Conservation (phyloP, 139 green algal species). For the Mesostigma viride region DNA sequence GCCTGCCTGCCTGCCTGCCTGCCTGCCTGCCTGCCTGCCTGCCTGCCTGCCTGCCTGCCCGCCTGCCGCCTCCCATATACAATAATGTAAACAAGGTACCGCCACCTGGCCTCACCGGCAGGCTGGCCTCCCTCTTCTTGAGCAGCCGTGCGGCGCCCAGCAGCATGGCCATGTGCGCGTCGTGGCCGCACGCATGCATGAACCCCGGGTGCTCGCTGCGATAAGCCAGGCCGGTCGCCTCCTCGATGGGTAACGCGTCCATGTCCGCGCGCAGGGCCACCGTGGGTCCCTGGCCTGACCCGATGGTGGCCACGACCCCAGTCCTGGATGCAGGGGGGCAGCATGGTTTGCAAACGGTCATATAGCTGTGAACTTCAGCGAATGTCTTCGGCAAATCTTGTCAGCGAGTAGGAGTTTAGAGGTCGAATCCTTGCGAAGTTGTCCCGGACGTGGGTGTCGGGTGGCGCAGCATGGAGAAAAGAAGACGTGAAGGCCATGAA, state of each 20-base stretch:
- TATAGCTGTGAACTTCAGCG: no score
- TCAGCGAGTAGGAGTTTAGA: no score
- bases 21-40: conserved; percentile 15
- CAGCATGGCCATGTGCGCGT: conserved; percentile 75
- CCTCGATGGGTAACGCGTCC: conserved; percentile 57
- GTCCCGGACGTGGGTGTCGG: no score
- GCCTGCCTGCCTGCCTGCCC: background rate
- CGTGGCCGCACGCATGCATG: conserved; percentile 88
- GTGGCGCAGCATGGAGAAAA: no score
- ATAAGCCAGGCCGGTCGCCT: conserved; percentile 25
- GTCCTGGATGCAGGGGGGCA: no score
- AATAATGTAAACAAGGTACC: no score
- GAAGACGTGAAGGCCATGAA: no score
- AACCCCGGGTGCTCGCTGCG: conserved; percentile 15
- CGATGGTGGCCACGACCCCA: conserved; percentile 64
- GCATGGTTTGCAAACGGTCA: no score
- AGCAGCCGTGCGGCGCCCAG: conserved; percentile 67
- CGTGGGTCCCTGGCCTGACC: conserved; percentile 36
- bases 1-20: conserved; percentile 15
- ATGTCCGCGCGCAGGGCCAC: conserved; percentile 78
- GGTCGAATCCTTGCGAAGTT: no score
- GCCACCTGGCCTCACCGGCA: background rate
- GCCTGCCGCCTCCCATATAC: background rate
- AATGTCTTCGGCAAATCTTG: no score
- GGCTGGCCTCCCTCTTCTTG: conserved; percentile 26